A percentile compares a stretch with the other conserved stretches of the same genome.
These are phyloP conservation scores for Euclidium syriacum DNA, from an alignment of 345 rosid species.

Conservation along the genomic window DNA sequence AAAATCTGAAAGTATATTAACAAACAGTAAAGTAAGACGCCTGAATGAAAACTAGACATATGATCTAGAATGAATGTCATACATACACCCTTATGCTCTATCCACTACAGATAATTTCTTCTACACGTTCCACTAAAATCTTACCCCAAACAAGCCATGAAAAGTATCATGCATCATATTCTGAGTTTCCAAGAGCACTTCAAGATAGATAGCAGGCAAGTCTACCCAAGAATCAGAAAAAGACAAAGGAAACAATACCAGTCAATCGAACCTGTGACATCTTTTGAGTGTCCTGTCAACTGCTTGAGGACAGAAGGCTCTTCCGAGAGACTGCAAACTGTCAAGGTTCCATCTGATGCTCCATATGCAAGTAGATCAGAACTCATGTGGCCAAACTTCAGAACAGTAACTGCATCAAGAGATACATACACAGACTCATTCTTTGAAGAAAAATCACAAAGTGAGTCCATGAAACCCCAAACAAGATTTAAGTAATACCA, in stretches of 20 bases:
- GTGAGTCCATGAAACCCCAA: not conserved
- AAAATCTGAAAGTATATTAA: constrained; percentile 61
- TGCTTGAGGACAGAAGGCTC: constrained; percentile 63
- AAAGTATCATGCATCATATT: not conserved
- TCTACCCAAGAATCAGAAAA: constrained; percentile 29
- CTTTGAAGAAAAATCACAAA: not conserved
- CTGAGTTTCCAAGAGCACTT: not conserved
- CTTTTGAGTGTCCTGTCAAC: constrained; percentile 74
- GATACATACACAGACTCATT: constrained; percentile 15
- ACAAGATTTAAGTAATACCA: constrained; percentile 38
- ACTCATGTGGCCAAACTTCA: constrained; percentile 96
- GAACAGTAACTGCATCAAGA: constrained; percentile 71
- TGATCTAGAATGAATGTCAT: not conserved
- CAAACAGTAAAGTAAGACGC: constrained; percentile 13
- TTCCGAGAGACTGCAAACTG: constrained; percentile 72
- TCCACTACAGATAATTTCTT: not conserved
- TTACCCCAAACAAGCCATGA: not conserved
- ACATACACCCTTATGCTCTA: not conserved
- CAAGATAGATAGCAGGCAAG: constrained; percentile 11
- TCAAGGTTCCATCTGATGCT: constrained; percentile 88
- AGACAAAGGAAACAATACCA: constrained; percentile 55
- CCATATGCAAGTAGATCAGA: constrained; percentile 95
- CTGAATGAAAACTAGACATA: not conserved
- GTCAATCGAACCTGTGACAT: constrained; percentile 97
- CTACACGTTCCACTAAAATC: not conserved